Evolutionary conservation across 257 asterid species (phyloP).

Genomic region (Anisodus acutangulus): DNA sequence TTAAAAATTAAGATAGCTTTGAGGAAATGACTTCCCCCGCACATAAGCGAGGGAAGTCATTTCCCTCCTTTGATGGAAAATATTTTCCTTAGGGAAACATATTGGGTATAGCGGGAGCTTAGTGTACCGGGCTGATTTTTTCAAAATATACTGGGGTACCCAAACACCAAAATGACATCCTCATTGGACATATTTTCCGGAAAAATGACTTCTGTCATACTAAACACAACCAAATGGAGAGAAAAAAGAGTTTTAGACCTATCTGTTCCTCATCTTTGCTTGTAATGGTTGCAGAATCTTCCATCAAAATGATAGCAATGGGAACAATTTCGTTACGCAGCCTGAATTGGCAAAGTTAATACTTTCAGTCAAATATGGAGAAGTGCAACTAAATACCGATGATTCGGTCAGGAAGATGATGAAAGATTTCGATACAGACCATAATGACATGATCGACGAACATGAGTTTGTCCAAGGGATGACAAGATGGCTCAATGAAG

Average conservation of each 20-base stretch:
- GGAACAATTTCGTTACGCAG: slow-evolving; percentile 40
- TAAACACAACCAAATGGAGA: neutral
- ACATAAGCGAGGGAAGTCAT: too few relatives aligned
- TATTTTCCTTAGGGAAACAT: neutral
- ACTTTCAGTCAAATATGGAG: slow-evolving; percentile 48
- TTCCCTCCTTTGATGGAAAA: too few relatives aligned
- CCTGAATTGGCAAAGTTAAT: slow-evolving; percentile 48
- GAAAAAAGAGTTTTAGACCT: neutral
- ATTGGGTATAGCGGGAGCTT: neutral
- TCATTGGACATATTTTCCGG: neutral
- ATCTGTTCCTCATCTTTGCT: neutral
- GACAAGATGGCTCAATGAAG: slow-evolving; percentile 46
- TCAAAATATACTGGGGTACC: neutral
- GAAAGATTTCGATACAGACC: slow-evolving; percentile 46
- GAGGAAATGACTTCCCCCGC: neutral
- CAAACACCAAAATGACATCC: neutral
- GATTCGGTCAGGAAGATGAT: slow-evolving; percentile 44
- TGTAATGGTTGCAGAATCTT: slow-evolving; percentile 48
- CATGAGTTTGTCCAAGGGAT: slow-evolving; percentile 50
- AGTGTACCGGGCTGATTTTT: too few relatives aligned
- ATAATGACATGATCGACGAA: slow-evolving; percentile 41
- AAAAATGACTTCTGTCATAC: neutral
- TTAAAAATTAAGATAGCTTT: too few relatives aligned
- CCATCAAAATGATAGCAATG: slow-evolving; percentile 40
- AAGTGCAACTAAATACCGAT: slow-evolving; percentile 38